Evolutionary conservation across 805 yeast genomes (phyloP), one percentile per base, ranked within the genome.

Genomic region (Metschnikowia bowlesiae): DNA sequence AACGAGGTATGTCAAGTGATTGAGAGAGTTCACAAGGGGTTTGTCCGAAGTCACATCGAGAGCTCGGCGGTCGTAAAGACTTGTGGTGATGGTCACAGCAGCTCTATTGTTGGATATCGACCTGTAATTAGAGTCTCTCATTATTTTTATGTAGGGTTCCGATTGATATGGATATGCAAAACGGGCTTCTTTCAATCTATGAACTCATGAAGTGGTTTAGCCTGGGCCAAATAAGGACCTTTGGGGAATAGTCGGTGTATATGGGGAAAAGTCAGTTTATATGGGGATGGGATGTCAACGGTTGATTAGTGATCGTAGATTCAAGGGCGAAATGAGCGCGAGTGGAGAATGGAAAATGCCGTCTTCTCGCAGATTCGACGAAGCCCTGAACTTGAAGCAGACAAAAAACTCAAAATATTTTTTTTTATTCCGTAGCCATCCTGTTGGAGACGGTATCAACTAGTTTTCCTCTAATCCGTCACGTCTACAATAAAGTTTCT

Each of bases 11-110:
- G 97, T 89, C 48, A 92, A 75, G 71, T 90, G 96, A 67, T 91
- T 92, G 59, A 92, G 73, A 7, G 97, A 89, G 74, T 89, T 90
- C 53, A 94, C 94, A 50, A 92, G 75, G 1, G 99, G 97, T 57
- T 87, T 82, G 63, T 89, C 91, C 30, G 89, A 82, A 1, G 96
- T 86, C 55, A 91, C 87, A 65, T 94, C 98, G 47, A 92, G 75
- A 0, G 98, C 97, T 46, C 98, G 71, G 52, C 98, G 72, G 68
- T 92, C 98, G 65, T 92, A 92, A 31, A 92, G 80, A 18, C 92
- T 83, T 29, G 96, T 82, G 7, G 96, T 85, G 53, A 92, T 89
- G 29, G 91, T 83, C 30, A 91, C 89, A n/a, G 96, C 90, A 4
- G 99, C 97, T 64, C 85, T 80, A 71, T 92, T 94, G 49, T 83